phyloP scores from a whole-genome alignment of 768 basidiomycete genomes.

The Lentinula edodes region DNA sequence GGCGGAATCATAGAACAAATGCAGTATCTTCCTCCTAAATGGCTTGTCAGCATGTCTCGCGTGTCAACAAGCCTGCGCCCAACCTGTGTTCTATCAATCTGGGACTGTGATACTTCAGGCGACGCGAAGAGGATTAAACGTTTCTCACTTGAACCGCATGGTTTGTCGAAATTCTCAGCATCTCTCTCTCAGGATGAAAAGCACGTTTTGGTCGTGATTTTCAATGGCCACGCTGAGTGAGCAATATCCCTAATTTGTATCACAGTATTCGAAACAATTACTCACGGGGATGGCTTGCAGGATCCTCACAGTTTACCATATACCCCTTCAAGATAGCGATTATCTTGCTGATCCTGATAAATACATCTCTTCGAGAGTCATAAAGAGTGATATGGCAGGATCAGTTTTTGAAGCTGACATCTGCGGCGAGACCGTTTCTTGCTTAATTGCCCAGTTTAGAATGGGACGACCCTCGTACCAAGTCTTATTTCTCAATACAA shows the following conservation, averaged over 20 bases:
- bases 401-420: conserved; percentile 14
- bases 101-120: conserved; percentile 15
- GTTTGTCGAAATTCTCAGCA: conserved; percentile 8
- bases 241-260: neutral
- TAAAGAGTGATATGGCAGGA: conserved; percentile 2
- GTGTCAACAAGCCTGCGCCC: conserved; percentile 8
- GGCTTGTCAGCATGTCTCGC: conserved; percentile 40
- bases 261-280: neutral
- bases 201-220: conserved; percentile 17
- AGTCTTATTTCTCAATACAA: conserved; percentile 26
- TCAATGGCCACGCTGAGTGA: conserved; percentile 14
- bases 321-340: conserved; percentile 9
- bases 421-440: conserved; percentile 16
- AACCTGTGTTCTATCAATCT: conserved; percentile 9
- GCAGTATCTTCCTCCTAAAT: conserved; percentile 39
- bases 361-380: neutral
- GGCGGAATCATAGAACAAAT: conserved; percentile 38
- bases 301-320: conserved; percentile 18
- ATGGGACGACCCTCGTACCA: conserved; percentile 1
- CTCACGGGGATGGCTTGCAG: conserved; percentile 5
- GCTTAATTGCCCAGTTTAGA: conserved; percentile 9
- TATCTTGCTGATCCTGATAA: neutral
- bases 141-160: conserved; percentile 7
- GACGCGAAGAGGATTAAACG: conserved; percentile 6
- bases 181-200: conserved; percentile 11